These are phyloP conservation scores for Spathaspora boniae DNA, from an alignment of 805 yeast genomes.

Conservation along the genomic window DNA sequence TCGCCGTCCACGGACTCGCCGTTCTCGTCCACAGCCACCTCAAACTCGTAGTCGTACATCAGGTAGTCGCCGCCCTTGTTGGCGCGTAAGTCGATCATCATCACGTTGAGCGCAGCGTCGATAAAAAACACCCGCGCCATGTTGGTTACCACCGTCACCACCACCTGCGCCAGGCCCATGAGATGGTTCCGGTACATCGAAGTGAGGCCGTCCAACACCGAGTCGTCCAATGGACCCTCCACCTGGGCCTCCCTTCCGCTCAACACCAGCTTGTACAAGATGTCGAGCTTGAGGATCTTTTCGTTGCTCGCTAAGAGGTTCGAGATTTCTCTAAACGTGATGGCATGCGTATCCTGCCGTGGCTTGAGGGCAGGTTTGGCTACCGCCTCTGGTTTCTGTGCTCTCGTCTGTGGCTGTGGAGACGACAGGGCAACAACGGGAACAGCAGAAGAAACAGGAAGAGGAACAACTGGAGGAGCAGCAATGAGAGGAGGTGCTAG, in stretches of 20 bases:
- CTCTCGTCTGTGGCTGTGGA: conserved; percentile 1
- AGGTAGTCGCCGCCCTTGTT: conserved; percentile 51
- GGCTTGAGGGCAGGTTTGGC: too few relatives aligned
- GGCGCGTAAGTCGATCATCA: conserved; percentile 39
- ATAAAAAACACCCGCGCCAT: conserved; percentile 40
- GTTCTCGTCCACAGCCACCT: conserved; percentile 25
- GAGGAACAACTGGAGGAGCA: neutral
- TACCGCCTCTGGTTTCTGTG: neutral
- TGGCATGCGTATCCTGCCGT: conserved; percentile 9
- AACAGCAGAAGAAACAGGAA: conserved; percentile 4
- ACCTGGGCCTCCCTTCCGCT: conserved; percentile 19
- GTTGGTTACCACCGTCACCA: conserved; percentile 37
- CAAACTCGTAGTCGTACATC: conserved; percentile 79
- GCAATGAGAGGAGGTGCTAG: neutral
- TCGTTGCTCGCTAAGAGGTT: conserved; percentile 29
- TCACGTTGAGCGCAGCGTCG: conserved; percentile 30
- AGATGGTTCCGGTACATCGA: conserved; percentile 18
- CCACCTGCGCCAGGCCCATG: conserved; percentile 22
- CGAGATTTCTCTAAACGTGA: conserved; percentile 33
- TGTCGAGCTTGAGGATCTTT: conserved; percentile 39
- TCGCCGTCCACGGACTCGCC: conserved; percentile 36
- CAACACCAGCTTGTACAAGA: conserved; percentile 34
- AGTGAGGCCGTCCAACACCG: conserved; percentile 30
- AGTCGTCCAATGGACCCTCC: conserved; percentile 23
- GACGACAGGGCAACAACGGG: conserved; percentile 1